Base-by-base conservation (phyloP, 495 filamentous ascomycete genomes). In the Amphirosellinia nigrospora region DNA sequence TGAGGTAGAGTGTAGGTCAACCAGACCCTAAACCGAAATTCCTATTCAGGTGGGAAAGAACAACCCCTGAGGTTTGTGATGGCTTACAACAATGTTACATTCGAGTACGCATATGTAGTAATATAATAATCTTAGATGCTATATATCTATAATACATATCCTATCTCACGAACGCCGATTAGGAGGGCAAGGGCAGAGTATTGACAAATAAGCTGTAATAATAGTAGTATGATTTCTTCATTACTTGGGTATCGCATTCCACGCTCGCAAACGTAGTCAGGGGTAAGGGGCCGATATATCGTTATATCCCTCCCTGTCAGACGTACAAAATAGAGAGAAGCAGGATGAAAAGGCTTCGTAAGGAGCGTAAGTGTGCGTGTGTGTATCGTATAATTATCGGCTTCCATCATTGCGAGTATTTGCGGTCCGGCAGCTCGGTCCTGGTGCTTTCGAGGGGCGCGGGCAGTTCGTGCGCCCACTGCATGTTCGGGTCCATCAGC, bases 381-480 rank as follows among this genome's bases (percentile, higher is more conserved):
- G 4, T 30, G 13, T 21, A 46, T n/a, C n/a, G n/a, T 45, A 21
- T 63, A n/a, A 48, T 34, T 10, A 28, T 3, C 15, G 61, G 48
- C 11, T 43, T 23, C 6, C 3, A 7, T 28, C 2, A 11, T 5
- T 8, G 7, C 48, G 71, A 71, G 61, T 71, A 78, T 41, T 72
- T 76, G 39, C 65, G 64, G 60, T 76, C 76, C 55, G 76, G 76
- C 60, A 78, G 65, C 48, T 78, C 76, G 36, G 72, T 64, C 65
- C 72, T 66, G 3, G 59, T 36, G 11, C 64, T 66, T 21, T 73
- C 69, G 6, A 75, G 71, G 28, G 74, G 74, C 48, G 70, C 76
- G 3, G 76, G 76, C 43, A 78, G 67, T 32, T 78, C 76, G 55
- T 78, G 66, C 55, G 72, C 70, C 71, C 69, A 75, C 19, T 74